phyloP scores from a whole-genome alignment of 441 rosid genomes.

The Rhodomyrtus psidioides region DNA sequence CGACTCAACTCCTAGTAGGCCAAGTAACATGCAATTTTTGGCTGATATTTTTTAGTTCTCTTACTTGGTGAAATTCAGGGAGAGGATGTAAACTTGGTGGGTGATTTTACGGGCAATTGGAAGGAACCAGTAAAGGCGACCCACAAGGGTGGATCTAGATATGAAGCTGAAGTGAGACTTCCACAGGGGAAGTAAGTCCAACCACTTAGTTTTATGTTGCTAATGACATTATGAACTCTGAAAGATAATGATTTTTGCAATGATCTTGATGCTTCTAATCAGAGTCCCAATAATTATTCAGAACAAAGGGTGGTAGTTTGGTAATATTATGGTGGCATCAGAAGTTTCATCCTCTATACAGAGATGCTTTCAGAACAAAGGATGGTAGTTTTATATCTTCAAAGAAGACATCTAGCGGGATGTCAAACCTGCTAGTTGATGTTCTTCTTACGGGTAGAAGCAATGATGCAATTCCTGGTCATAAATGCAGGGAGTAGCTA shows the following conservation, averaged over 20 bases:
- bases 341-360: neutral
- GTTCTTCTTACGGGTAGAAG: neutral
- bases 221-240: neutral
- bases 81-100: conserved; percentile 79
- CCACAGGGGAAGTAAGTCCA: conserved; percentile 78
- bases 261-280: neutral
- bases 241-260: neutral
- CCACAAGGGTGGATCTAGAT: conserved; percentile 84
- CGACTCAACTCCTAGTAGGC: neutral
- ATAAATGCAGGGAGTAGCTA: neutral
- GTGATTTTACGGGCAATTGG: conserved; percentile 95
- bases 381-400: too few species aligned
- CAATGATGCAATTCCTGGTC: neutral
- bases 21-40: neutral
- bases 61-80: conserved; percentile 42
- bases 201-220: neutral
- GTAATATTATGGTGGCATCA: neutral
- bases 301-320: neutral
- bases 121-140: conserved; percentile 79
- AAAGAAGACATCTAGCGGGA: neutral
- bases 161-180: conserved; percentile 80
- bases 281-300: neutral
- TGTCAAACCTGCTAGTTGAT: neutral
- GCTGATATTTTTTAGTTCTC: neutral
- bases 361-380: neutral